Percentiles rank a stretch among this genome's conserved stretches.
Conservation (phyloP, 164 flowering plant species). For the Berberis vulgaris region DNA sequence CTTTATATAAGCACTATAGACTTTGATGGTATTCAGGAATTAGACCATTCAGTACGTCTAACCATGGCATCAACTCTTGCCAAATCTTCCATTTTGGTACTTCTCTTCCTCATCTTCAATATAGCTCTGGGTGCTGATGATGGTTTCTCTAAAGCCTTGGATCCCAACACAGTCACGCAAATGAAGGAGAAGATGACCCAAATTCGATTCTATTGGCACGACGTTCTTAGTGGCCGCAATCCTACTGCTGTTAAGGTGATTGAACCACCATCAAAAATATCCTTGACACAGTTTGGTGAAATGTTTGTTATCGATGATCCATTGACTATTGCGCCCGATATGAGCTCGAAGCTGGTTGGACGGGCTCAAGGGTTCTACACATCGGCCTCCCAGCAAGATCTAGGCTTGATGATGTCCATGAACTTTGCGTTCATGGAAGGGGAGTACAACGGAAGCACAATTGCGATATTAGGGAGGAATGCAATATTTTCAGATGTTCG, state of each 20-base stretch:
- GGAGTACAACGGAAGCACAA: neutral
- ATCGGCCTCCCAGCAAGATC: neutral
- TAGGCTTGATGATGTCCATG: neutral
- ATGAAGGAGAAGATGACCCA: slow-evolving; percentile 17
- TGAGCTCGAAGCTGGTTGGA: slow-evolving; percentile 20
- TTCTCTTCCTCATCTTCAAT: too few relatives aligned
- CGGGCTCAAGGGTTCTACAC: slow-evolving; percentile 1
- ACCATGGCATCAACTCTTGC: too few relatives aligned
- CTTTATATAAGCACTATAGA: too few relatives aligned
- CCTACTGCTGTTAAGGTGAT: slow-evolving; percentile 24
- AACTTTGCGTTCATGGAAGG: neutral
- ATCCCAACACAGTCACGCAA: too few relatives aligned
- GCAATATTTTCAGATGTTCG: neutral
- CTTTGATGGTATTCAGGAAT: too few relatives aligned
- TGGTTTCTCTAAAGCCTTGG: too few relatives aligned
- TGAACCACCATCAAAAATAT: slow-evolving; percentile 8
- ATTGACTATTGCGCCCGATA: slow-evolving; percentile 16
- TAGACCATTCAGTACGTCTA: too few relatives aligned
- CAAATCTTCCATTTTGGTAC: too few relatives aligned
- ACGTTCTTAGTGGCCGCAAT: slow-evolving; percentile 17
- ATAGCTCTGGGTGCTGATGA: too few relatives aligned
- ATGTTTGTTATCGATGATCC: slow-evolving; percentile 25
- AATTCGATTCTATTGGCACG: slow-evolving; percentile 27
- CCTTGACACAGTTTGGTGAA: slow-evolving; percentile 16
- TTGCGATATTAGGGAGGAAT: neutral